Base-by-base conservation (phyloP, 768 basidiomycete genomes). In the button mushroom (Agaricus bisporus) region DNA sequence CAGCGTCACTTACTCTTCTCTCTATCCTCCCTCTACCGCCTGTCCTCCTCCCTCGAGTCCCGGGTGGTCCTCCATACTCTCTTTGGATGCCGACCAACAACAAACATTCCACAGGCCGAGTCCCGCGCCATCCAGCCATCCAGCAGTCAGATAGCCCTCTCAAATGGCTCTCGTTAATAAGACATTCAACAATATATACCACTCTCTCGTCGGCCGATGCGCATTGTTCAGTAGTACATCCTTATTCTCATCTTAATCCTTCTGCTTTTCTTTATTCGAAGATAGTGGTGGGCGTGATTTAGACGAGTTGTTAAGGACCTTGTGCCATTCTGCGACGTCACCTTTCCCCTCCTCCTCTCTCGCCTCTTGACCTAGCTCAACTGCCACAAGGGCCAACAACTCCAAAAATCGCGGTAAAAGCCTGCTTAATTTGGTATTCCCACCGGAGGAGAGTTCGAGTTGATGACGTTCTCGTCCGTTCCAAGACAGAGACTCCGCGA, bases 401-500 rank as follows among this genome's bases (percentile, higher is more conserved):
- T 84, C 76, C 54, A 94, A 68, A 61, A 92, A 94, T 26, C 86
- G 73, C 29, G 82, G 78, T 39, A 88, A 80, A 36, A 88, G 69
- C 61, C 82, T 83, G 17, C 79, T 77, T 15, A 88, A 69, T 60
- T 81, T 85, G 15, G 84, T 82, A 59, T 83, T 86, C 28, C 78
- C 79, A 7, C 77, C 73, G 29, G 29, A 10, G 29, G 29, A 10
- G 29, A 29, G 10, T 29, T 91, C 43, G 83, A 77, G 0, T 79
- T 82, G 46, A 89, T 78, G 41, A 92, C 88, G 62, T 89, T 91
- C 66, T 92, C 91, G n/a, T n/a, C n/a, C n/a, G n/a, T n/a, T n/a
- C n/a, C n/a, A n/a, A n/a, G n/a, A n/a, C n/a, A n/a, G n/a, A n/a
- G n/a, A n/a, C n/a, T n/a, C n/a, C n/a, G n/a, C n/a, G n/a, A n/a